phyloP scores from a whole-genome alignment of 2,329 filamentous ascomycete species.

The Teratosphaeriaceae sp. region DNA sequence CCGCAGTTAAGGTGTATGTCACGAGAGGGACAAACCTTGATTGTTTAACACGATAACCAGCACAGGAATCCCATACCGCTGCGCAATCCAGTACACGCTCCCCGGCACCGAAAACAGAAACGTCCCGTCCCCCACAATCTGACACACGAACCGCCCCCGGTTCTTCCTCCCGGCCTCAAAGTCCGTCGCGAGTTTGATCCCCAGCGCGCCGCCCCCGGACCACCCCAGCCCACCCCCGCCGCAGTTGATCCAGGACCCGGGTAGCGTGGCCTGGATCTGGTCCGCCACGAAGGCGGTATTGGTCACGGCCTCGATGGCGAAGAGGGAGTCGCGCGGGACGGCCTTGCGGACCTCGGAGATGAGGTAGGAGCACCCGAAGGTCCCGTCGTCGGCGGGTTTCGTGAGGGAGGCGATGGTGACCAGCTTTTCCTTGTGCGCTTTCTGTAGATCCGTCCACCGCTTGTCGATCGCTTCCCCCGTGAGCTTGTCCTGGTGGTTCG shows the following conservation, averaged over 20 bases:
- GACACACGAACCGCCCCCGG: conserved; percentile 55
- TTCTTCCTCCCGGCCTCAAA: conserved; percentile 40
- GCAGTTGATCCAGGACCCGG: conserved; percentile 74
- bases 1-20: no score
- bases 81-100: conserved; percentile 62
- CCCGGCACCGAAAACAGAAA: conserved; percentile 60
- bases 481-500: conserved; percentile 40
- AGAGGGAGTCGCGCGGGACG: conserved; percentile 62
- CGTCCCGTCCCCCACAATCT: conserved; percentile 62
- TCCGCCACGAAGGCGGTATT: conserved; percentile 61
- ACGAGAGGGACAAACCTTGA: conserved; percentile 39
- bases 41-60: conserved; percentile 64
- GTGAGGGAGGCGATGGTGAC: conserved; percentile 52
- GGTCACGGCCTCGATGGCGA: conserved; percentile 72
- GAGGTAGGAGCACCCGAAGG: conserved; percentile 55
- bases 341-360: conserved; percentile 48
- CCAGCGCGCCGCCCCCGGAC: conserved; percentile 68
- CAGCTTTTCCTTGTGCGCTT: conserved; percentile 54
- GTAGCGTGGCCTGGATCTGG: conserved; percentile 60
- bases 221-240: conserved; percentile 75
- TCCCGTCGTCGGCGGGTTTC: conserved; percentile 54
- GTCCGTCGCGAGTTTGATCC: conserved; percentile 66
- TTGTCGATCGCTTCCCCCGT: conserved; percentile 18
- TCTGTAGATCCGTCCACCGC: conserved; percentile 50
- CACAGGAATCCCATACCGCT: conserved; percentile 59